These are phyloP conservation scores for Monilinia polystroma DNA, from an alignment of 2,329 filamentous ascomycete species.

Conservation along the genomic window DNA sequence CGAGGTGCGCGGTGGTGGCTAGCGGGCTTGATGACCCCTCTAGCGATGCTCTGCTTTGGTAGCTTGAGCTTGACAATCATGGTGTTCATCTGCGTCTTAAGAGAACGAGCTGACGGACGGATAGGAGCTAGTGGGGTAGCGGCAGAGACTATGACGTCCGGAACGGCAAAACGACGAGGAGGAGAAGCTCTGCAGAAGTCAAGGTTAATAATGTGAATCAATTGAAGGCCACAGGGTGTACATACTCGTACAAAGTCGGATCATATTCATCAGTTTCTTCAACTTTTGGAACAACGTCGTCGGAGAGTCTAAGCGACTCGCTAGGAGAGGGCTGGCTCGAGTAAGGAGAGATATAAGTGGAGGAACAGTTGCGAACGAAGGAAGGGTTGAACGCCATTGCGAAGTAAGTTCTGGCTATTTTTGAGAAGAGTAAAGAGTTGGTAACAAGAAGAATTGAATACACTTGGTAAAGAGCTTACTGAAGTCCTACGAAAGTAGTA, in stretches of 20 bases:
- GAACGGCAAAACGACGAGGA: not conserved
- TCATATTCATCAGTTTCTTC: not conserved
- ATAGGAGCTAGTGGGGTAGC: not conserved
- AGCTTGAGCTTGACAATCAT: not conserved
- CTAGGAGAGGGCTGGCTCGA: not conserved
- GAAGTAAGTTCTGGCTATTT: not conserved
- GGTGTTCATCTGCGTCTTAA: not conserved
- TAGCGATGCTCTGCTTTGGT: not conserved
- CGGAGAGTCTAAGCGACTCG: not conserved
- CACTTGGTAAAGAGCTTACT: not conserved
- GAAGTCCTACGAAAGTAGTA: not conserved
- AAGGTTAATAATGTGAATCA: not conserved
- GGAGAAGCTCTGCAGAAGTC: not conserved
- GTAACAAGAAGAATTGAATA: not conserved
- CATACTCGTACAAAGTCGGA: not conserved
- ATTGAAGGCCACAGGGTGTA: not conserved
- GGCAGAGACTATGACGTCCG: not conserved
- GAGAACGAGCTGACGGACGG: not conserved
- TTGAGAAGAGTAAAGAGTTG: not conserved
- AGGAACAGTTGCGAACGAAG: not conserved
- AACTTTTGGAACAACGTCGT: no score
- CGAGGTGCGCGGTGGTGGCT: not conserved
- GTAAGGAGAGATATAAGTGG: not conserved
- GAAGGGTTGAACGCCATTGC: not conserved
- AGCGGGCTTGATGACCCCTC: not conserved